Evolutionary conservation across 805 yeast genomes (phyloP).

Genomic region (Candida sithepensis): DNA sequence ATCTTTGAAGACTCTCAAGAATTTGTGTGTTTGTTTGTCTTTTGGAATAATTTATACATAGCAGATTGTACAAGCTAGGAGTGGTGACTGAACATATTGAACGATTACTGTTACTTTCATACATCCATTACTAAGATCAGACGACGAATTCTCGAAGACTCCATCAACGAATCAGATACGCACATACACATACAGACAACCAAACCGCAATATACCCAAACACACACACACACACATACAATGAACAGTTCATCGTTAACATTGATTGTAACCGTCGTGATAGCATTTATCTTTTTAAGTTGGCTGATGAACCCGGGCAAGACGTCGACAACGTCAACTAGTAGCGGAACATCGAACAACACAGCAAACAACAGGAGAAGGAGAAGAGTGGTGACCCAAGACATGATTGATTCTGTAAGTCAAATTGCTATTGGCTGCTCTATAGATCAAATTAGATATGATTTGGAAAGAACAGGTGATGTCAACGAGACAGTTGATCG

Average conservation of each 20-base stretch:
- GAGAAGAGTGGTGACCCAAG: slow-evolving; percentile 42
- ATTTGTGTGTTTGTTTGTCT: too few relatives aligned
- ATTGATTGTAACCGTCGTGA: slow-evolving; percentile 43
- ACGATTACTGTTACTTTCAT: too few relatives aligned
- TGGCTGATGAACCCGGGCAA: slow-evolving; percentile 63
- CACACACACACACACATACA: background rate
- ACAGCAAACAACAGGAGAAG: slow-evolving; percentile 5
- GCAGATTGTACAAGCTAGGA: too few relatives aligned
- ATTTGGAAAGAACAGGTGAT: slow-evolving; percentile 71
- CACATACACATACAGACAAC: too few relatives aligned
- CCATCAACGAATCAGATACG: background rate
- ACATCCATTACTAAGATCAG: background rate
- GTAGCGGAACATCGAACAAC: background rate
- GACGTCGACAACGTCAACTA: background rate
- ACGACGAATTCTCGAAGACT: background rate
- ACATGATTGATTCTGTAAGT: slow-evolving; percentile 84
- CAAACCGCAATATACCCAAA: too few relatives aligned
- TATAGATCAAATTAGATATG: slow-evolving; percentile 66
- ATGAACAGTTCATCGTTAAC: slow-evolving; percentile 43
- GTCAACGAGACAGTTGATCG: slow-evolving; percentile 78
- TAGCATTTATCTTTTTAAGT: slow-evolving; percentile 57
- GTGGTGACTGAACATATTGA: too few relatives aligned
- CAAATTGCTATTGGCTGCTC: slow-evolving; percentile 75
- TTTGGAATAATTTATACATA: too few relatives aligned
- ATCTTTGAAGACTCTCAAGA: too few relatives aligned